These are phyloP conservation scores for Silybum marianum DNA, from an alignment of 129 eudicot genomes.

Conservation along the genomic window DNA sequence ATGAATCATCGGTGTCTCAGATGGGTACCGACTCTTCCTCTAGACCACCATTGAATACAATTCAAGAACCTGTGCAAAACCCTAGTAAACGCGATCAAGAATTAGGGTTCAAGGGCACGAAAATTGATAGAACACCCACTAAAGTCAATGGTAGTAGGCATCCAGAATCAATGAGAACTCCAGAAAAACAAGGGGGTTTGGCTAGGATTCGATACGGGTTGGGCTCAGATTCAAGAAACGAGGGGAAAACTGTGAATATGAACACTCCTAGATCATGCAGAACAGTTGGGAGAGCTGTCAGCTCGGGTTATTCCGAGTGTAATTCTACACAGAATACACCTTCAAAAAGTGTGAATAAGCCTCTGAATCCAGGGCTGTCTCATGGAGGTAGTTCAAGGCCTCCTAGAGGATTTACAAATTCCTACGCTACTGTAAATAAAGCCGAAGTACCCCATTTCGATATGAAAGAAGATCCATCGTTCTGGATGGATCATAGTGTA, in stretches of 20 bases:
- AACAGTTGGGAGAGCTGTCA: conserved; percentile 45
- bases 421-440: conserved; percentile 49
- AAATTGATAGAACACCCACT: conserved; percentile 65
- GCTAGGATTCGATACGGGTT: conserved; percentile 57
- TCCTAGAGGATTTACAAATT: conserved; percentile 58
- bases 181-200: conserved; percentile 60
- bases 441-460: conserved; percentile 89
- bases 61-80: conserved; percentile 51
- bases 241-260: conserved; percentile 44
- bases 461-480: conserved; percentile 92
- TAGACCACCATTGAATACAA: conserved; percentile 66
- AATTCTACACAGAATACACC: conserved; percentile 76
- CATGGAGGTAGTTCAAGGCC: conserved; percentile 57
- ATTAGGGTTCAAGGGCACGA: conserved; percentile 38
- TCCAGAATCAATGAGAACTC: conserved; percentile 63
- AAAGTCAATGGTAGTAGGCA: conserved; percentile 46
- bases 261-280: conserved; percentile 66
- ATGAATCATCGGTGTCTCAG: conserved; percentile 35
- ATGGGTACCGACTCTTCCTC: conserved; percentile 32
- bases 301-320: conserved; percentile 57
- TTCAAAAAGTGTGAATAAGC: conserved; percentile 84
- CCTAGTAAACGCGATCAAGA: conserved; percentile 45
- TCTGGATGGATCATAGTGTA: conserved; percentile 97
- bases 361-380: conserved; percentile 62
- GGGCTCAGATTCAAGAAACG: conserved; percentile 54